Evolutionary conservation across 257 asterid genomes (phyloP).

Genomic region (Nicotiana noctiflora): DNA sequence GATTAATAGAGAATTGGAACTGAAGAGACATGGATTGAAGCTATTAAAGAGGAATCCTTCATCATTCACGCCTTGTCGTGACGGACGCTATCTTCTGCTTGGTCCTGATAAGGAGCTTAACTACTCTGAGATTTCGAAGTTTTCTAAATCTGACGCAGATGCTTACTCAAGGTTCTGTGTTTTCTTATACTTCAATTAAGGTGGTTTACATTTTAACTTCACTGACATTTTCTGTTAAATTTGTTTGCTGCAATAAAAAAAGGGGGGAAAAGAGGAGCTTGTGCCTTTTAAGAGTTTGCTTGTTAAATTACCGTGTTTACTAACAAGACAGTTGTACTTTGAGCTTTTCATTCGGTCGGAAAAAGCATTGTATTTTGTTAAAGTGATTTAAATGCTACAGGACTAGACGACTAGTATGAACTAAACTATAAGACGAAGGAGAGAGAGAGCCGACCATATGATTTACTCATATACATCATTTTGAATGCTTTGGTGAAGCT

Average conservation of each 20-base stretch:
- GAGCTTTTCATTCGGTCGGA: neutral
- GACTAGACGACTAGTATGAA: neutral
- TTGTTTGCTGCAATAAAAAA: neutral
- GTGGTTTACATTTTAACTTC: neutral
- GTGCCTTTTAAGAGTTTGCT: neutral
- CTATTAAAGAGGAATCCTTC: slow-evolving; percentile 76
- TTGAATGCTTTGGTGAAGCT: neutral
- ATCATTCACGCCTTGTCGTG: slow-evolving; percentile 89
- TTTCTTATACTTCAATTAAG: neutral
- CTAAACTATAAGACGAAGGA: neutral
- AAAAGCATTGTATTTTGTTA: neutral
- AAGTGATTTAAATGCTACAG: neutral
- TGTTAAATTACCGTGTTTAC: neutral
- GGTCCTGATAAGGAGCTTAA: slow-evolving; percentile 67
- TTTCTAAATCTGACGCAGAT: slow-evolving; percentile 74
- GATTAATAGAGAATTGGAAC: slow-evolving; percentile 62
- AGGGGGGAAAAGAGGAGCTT: neutral
- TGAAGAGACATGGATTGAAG: slow-evolving; percentile 78
- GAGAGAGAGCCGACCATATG: neutral
- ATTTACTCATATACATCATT: neutral
- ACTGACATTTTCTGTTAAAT: neutral
- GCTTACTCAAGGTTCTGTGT: slow-evolving; percentile 58
- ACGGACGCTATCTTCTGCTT: slow-evolving; percentile 85
- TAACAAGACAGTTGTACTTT: neutral
- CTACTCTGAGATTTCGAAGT: slow-evolving; percentile 75